Percentiles rank a stretch among this genome's conserved stretches.
These are phyloP conservation scores for Mycena vulgaris DNA, from an alignment of 768 basidiomycete genomes.

Conservation along the genomic window DNA sequence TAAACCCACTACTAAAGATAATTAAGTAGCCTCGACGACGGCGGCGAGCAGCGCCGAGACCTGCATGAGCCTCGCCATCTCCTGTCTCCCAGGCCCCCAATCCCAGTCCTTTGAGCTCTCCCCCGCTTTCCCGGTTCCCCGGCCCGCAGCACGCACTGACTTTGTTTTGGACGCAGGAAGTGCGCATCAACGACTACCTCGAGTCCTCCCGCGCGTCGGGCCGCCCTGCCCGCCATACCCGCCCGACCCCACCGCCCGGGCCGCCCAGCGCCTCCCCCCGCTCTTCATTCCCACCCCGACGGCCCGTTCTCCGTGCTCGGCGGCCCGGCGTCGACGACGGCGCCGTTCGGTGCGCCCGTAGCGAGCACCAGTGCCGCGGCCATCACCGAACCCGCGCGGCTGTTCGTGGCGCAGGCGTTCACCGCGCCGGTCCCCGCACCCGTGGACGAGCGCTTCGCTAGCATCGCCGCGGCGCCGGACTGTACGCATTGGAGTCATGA, in stretches of 20 bases:
- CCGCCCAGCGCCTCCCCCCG: constrained; percentile 55
- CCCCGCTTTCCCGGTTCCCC: too few species aligned
- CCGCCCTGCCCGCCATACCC: constrained; percentile 55
- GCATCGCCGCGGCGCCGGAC: constrained; percentile 48
- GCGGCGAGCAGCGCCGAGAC: too few species aligned
- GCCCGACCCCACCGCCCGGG: constrained; percentile 49
- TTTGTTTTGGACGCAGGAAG: constrained; percentile 50
- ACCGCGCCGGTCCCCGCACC: constrained; percentile 34
- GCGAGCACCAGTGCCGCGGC: constrained; percentile 18
- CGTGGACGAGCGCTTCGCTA: constrained; percentile 43
- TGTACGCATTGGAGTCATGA: constrained; percentile 51
- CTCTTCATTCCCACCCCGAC: constrained; percentile 55
- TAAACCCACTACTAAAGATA: too few species aligned
- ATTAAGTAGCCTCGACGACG: too few species aligned
- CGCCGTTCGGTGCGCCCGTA: neutral
- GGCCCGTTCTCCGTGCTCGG: constrained; percentile 16
- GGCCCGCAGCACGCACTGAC: neutral
- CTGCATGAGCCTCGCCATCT: too few species aligned
- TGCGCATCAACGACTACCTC: constrained; percentile 56
- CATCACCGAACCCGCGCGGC: constrained; percentile 27
- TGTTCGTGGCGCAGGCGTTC: constrained; percentile 50
- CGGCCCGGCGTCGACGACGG: neutral
- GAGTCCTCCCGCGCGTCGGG: constrained; percentile 51
- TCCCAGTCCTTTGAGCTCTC: too few species aligned
- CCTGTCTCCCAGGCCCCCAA: too few species aligned